phyloP scores from a whole-genome alignment of 257 asterid genomes.

The Nicotiana undulata region DNA sequence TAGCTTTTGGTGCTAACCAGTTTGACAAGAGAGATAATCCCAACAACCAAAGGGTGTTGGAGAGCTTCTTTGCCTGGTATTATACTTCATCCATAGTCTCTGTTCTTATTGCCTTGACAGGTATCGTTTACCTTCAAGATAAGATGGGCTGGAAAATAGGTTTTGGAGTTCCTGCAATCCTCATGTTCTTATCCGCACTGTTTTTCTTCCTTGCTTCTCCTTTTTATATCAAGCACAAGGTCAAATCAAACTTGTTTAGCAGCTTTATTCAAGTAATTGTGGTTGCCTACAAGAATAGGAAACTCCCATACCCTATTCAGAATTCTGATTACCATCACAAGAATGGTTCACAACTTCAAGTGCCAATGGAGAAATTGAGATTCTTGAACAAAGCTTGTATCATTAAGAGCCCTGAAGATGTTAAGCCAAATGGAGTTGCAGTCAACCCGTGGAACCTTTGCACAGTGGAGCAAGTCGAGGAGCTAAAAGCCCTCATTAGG shows the following conservation, averaged over 20 bases:
- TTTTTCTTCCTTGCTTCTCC: constrained; percentile 41
- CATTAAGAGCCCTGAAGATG: constrained; percentile 11
- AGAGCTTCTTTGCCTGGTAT: constrained; percentile 63
- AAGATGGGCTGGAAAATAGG: constrained; percentile 58
- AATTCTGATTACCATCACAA: constrained; percentile 28
- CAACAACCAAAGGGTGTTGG: constrained; percentile 29
- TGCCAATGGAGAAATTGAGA: constrained; percentile 45
- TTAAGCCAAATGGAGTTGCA: constrained; percentile 20
- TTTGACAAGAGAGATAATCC: constrained; percentile 24
- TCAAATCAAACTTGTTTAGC: constrained; percentile 32
- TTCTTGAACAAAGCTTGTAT: constrained; percentile 29
- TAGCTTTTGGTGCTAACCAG: constrained; percentile 75
- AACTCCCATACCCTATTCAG: constrained; percentile 13
- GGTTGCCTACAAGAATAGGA: constrained; percentile 41
- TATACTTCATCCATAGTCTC: constrained; percentile 43
- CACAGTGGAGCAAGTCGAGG: constrained; percentile 28
- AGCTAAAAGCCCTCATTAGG: constrained; percentile 25
- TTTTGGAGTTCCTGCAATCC: constrained; percentile 50
- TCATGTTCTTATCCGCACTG: constrained; percentile 41
- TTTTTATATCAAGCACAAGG: constrained; percentile 31
- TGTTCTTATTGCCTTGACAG: constrained; percentile 44
- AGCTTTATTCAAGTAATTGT: constrained; percentile 38
- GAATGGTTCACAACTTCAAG: constrained; percentile 28
- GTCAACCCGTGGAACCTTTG: constrained; percentile 25
- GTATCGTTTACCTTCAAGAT: constrained; percentile 57